A percentile compares a stretch with the other conserved stretches of the same genome.
Evolutionary conservation across 2,329 filamentous ascomycete genomes (phyloP).

Genomic region (Arthrinium phaeospermum): DNA sequence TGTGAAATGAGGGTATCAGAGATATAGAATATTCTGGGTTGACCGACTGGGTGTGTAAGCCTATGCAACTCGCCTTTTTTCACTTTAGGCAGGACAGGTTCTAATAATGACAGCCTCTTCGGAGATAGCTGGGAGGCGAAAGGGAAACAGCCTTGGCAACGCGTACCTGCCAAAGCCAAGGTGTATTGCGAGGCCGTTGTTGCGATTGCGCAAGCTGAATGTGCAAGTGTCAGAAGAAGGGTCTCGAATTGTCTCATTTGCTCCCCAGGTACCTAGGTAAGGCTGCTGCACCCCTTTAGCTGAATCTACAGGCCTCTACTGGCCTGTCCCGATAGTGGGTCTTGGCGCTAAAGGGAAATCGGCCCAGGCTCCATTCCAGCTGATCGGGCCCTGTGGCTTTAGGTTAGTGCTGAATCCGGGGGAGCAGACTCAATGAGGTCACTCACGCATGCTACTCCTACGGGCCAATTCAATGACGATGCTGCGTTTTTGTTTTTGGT

Average conservation of each 20-base stretch:
- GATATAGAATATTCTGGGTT: slow-evolving; percentile 14
- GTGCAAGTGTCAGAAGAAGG: slow-evolving; percentile 19
- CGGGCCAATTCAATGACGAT: slow-evolving; percentile 12
- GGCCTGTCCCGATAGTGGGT: slow-evolving; percentile 20
- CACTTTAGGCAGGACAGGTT: neutral
- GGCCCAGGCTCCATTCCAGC: neutral
- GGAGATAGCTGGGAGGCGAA: neutral
- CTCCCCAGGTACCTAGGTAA: neutral
- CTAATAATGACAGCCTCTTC: neutral
- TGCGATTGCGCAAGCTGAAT: slow-evolving; percentile 20
- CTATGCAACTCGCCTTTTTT: neutral
- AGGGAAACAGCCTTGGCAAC: neutral
- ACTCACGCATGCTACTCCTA: neutral
- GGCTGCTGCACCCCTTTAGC: neutral
- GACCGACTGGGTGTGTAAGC: slow-evolving; percentile 25
- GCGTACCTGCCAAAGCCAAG: neutral
- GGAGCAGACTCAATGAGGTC: slow-evolving; percentile 19
- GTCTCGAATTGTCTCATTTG: slow-evolving; percentile 23
- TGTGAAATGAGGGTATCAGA: neutral
- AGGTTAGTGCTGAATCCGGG: slow-evolving; percentile 1
- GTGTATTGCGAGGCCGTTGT: slow-evolving; percentile 20
- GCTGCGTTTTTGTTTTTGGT: neutral
- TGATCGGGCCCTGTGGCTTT: slow-evolving; percentile 6
- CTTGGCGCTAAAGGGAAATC: slow-evolving; percentile 12
- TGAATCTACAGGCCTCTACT: neutral